phyloP scores from a whole-genome alignment of 2,329 filamentous ascomycete genomes.

The Trichophyton schoenleinii region DNA sequence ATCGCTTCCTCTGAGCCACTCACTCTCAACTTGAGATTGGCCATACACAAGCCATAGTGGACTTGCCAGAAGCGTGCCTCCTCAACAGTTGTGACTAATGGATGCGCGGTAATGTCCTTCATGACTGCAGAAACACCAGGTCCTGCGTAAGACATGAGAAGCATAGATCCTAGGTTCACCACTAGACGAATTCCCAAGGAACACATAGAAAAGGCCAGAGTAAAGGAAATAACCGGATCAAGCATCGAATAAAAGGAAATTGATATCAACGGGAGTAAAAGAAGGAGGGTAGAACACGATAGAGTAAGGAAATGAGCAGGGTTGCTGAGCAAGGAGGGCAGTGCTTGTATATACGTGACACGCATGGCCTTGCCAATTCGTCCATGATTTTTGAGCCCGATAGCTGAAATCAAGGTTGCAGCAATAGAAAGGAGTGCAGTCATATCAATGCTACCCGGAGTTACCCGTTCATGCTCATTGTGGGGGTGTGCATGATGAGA shows the following conservation, averaged over 20 bases:
- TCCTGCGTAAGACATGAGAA: slow-evolving; percentile 75
- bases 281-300: slow-evolving; percentile 66
- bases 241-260: slow-evolving; percentile 71
- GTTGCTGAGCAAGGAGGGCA: slow-evolving; percentile 82
- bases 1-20: slow-evolving; percentile 59
- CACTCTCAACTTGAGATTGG: slow-evolving; percentile 73
- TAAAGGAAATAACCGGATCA: slow-evolving; percentile 66
- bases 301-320: slow-evolving; percentile 91
- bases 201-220: slow-evolving; percentile 82
- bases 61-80: slow-evolving; percentile 98
- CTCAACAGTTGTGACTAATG: slow-evolving; percentile 62
- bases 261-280: slow-evolving; percentile 69
- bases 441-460: slow-evolving; percentile 65
- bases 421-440: slow-evolving; percentile 70
- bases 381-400: slow-evolving; percentile 77
- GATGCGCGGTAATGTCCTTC: slow-evolving; percentile 70
- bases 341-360: slow-evolving; percentile 64
- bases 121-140: slow-evolving; percentile 59
- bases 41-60: slow-evolving; percentile 93
- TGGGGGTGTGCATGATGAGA: slow-evolving; percentile 64
- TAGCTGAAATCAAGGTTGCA: slow-evolving; percentile 73
- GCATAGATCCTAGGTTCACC: slow-evolving; percentile 77
- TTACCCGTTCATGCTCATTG: slow-evolving; percentile 54
- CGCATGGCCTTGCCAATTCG: slow-evolving; percentile 87
- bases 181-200: slow-evolving; percentile 71